Conservation (phyloP, 805 yeast species). For the Wickerhamomyces tratensis region DNA sequence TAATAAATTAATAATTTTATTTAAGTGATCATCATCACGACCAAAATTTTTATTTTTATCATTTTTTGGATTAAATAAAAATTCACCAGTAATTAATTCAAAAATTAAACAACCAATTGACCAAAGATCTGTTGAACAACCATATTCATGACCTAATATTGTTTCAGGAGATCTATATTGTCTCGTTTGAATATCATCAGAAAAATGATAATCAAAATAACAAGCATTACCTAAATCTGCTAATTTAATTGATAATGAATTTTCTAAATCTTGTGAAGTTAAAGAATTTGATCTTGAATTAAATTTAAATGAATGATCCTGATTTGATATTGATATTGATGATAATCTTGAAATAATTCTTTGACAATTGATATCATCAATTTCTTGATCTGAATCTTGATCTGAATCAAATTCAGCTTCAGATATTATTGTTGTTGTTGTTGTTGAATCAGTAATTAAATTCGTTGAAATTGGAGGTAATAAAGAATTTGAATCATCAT, state of each 20-base stretch:
- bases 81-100: slow-evolving; percentile 54
- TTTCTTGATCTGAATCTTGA: background rate
- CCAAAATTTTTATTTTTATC: slow-evolving; percentile 27
- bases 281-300: background rate
- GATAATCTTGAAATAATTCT: background rate
- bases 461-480: too few species aligned
- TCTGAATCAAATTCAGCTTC: background rate
- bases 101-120: slow-evolving; percentile 48
- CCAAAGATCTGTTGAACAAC: slow-evolving; percentile 56
- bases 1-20: slow-evolving; percentile 48
- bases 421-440: too few species aligned
- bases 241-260: slow-evolving; percentile 32
- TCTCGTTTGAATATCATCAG: slow-evolving; percentile 61
- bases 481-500: too few species aligned
- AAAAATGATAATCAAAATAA: slow-evolving; percentile 52
- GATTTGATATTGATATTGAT: slow-evolving; percentile 4
- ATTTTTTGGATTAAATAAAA: slow-evolving; percentile 48
- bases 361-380: background rate
- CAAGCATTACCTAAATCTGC: slow-evolving; percentile 70
- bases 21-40: slow-evolving; percentile 54
- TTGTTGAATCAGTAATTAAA: too few species aligned
- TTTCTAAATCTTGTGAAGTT: background rate
- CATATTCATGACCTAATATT: slow-evolving; percentile 49
- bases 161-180: slow-evolving; percentile 63
- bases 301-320: too few species aligned